phyloP scores from a whole-genome alignment of 2,329 filamentous ascomycete species.

The Fusarium nanum region DNA sequence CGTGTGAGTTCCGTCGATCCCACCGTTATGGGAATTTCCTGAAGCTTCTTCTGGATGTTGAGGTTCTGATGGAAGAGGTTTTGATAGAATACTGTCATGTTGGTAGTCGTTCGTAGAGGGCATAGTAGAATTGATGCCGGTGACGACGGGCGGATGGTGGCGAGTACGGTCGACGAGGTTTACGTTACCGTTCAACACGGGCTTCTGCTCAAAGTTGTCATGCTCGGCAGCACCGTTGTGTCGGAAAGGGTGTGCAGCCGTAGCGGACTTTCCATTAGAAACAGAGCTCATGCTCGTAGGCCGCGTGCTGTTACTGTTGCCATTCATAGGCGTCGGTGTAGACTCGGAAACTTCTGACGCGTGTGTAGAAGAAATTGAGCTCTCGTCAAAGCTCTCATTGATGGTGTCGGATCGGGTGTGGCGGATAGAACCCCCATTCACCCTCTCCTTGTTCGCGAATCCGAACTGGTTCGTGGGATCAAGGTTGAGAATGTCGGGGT shows the following conservation, averaged over 20 bases:
- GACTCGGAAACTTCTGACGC: slow-evolving; percentile 64
- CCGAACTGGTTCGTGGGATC: slow-evolving; percentile 55
- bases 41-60: slow-evolving; percentile 23
- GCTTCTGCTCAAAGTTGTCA: slow-evolving; percentile 38
- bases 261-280: slow-evolving; percentile 65
- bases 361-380: slow-evolving; percentile 64
- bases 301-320: slow-evolving; percentile 53
- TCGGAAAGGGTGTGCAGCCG: slow-evolving; percentile 47
- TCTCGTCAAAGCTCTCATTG: slow-evolving; percentile 66
- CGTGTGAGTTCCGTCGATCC: slow-evolving; percentile 25
- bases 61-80: slow-evolving; percentile 42
- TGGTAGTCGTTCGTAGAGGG: slow-evolving; percentile 26
- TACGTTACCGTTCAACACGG: slow-evolving; percentile 45
- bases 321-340: slow-evolving; percentile 57
- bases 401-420: slow-evolving; percentile 59
- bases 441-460: slow-evolving; percentile 50
- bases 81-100: slow-evolving; percentile 33
- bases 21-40: slow-evolving; percentile 32
- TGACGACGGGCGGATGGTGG: slow-evolving; percentile 31
- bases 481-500: slow-evolving; percentile 59
- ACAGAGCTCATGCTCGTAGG: slow-evolving; percentile 69
- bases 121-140: slow-evolving; percentile 32
- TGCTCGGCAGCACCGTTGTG: slow-evolving; percentile 43
- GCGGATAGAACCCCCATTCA: slow-evolving; percentile 53
- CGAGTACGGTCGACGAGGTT: slow-evolving; percentile 49